Evolutionary conservation across 208 protist species (phyloP), one percentile per base, ranked within the genome.

Genomic region (Phytomonas sp.): DNA sequence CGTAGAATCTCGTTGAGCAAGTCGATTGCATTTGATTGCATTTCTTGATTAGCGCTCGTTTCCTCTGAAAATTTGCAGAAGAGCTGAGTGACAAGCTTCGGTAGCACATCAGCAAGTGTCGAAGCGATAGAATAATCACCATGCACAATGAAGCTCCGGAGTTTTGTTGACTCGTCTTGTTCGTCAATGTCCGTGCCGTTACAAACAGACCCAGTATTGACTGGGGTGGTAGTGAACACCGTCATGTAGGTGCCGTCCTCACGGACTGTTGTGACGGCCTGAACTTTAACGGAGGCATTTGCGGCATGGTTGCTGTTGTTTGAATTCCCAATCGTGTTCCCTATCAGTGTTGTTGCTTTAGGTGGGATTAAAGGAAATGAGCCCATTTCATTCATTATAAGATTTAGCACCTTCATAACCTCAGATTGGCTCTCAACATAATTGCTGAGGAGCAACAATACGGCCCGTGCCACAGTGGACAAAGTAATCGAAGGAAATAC

Each of bases 121-220:
- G 94, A 60, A 0, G 86, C 95, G 33, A 99, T 76, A 80, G 98
- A 99, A 75, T 97, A 98, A 73, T 99, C 95, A 12, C 98, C 97
- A 32, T 77, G 73, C 29, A 79, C 69, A 60, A 98, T 76, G 6
- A 82, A 66, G 49, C 56, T 29, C 2, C 89, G 82, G 72, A 96
- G 71, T 16, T 85, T 84, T 37, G 70, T 80, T 23, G 67, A 19
- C 26, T 73, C 72, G 26, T 34, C 70, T 14, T 10, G 33, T 42
- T 68, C 63, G 11, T 29, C 36, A 64, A 19, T 64, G 11, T 64
- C 60, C 75, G 45, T 12, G 37, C 63, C 52, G 33, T 42, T 29
- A 65, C 64, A 29, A 61, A 2, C 52, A 34, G 34, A 8, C 66
- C 69, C 33, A 67, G 69, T 34, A 72, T 60, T 62, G 52, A 70